These are phyloP conservation scores for Verticillium tricorpus DNA, from an alignment of 2,329 filamentous ascomycete species.

Conservation along the genomic window DNA sequence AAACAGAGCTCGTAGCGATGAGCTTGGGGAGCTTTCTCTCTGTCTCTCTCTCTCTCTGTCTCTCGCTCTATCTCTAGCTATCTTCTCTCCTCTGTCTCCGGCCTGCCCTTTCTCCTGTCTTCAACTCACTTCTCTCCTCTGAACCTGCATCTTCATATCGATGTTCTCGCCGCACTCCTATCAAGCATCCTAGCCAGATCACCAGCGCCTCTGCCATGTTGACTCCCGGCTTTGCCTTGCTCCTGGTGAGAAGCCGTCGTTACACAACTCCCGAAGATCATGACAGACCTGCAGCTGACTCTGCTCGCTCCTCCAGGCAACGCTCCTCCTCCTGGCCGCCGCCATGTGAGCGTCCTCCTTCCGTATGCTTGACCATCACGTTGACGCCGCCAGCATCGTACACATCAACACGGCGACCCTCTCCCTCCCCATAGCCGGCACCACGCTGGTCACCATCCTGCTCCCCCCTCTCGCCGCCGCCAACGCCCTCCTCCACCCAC, in stretches of 20 bases:
- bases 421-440: slow-evolving; percentile 32
- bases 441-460: slow-evolving; percentile 32
- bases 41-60: neutral
- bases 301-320: slow-evolving; percentile 8
- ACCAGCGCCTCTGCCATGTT: neutral
- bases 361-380: neutral
- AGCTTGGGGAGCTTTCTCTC: neutral
- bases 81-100: too few relatives aligned
- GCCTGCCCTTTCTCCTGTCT: neutral
- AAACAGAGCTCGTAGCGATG: neutral
- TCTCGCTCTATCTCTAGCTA: too few relatives aligned
- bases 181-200: neutral
- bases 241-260: neutral
- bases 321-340: slow-evolving; percentile 16
- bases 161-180: too few relatives aligned
- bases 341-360: slow-evolving; percentile 12
- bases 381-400: slow-evolving; percentile 25
- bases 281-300: neutral
- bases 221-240: neutral
- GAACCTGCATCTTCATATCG: neutral
- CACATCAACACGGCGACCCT: slow-evolving; percentile 32
- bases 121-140: neutral
- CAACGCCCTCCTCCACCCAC: slow-evolving; percentile 30
- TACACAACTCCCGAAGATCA: neutral
- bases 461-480: slow-evolving; percentile 34